A percentile compares a stretch with the other conserved stretches of the same genome.
Conservation (phyloP, 1,284 basidiomycete species). For the Ceratobasidium theobromae region DNA sequence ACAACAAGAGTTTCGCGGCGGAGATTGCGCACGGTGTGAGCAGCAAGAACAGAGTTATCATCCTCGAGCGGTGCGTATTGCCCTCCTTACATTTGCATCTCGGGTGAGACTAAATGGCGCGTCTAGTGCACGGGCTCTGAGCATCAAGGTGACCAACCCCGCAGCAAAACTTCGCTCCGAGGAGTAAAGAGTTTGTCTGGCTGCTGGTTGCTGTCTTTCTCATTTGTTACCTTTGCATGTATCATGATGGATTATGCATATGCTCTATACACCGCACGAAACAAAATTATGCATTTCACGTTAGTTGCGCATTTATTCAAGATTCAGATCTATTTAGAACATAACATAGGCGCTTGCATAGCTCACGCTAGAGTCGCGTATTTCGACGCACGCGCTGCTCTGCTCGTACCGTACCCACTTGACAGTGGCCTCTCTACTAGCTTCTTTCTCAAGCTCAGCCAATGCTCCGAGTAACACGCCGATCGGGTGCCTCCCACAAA, state of each 20-base stretch:
- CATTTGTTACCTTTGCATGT: conserved; percentile 28
- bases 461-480: conserved; percentile 85
- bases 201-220: conserved; percentile 29
- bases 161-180: conserved; percentile 95
- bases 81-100: neutral
- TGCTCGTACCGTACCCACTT: conserved; percentile 92
- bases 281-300: conserved; percentile 16
- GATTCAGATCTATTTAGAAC: conserved; percentile 45
- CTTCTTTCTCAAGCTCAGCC: conserved; percentile 54
- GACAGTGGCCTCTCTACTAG: conserved; percentile 43
- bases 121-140: conserved; percentile 80
- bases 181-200: conserved; percentile 60
- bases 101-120: neutral
- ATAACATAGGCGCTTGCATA: conserved; percentile 87
- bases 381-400: conserved; percentile 70
- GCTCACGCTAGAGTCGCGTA: conserved; percentile 87
- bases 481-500: conserved; percentile 95
- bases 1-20: conserved; percentile 96
- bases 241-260: conserved; percentile 25
- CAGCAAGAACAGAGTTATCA: conserved; percentile 92
- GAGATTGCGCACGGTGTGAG: conserved; percentile 98
- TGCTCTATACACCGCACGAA: conserved; percentile 11
- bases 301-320: neutral
- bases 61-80: conserved; percentile 76
- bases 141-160: conserved; percentile 94